Evolutionary conservation across 805 yeast genomes (phyloP).

Genomic region (Blastobotrys parvus): DNA sequence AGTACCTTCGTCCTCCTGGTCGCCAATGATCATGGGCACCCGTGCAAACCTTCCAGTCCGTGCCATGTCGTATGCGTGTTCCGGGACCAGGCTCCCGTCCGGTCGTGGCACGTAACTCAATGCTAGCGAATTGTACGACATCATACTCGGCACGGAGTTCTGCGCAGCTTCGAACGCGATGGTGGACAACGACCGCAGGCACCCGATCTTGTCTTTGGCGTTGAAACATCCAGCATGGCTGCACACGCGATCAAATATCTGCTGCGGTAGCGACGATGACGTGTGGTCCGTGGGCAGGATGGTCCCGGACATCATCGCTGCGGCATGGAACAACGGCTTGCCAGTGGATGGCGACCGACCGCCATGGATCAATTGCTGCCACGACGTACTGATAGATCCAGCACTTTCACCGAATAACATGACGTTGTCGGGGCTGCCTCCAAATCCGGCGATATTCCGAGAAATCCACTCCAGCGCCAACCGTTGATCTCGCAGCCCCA

Average conservation of each 20-base stretch:
- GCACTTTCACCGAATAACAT: slow-evolving; percentile 34
- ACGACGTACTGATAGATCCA: slow-evolving; percentile 22
- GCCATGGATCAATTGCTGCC: slow-evolving; percentile 7
- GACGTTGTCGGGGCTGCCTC: slow-evolving; percentile 30
- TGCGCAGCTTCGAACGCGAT: slow-evolving; percentile 8
- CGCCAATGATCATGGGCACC: slow-evolving; percentile 14
- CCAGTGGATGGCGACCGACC: slow-evolving; percentile 7
- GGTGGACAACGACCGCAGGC: slow-evolving; percentile 9
- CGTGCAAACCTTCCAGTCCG: slow-evolving; percentile 6
- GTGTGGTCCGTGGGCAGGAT: slow-evolving; percentile 4
- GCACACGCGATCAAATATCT: slow-evolving; percentile 8
- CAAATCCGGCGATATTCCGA: slow-evolving; percentile 29
- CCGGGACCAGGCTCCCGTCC: slow-evolving; percentile 4
- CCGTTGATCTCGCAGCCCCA: slow-evolving; percentile 32
- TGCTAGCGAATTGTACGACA: slow-evolving; percentile 5
- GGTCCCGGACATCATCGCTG: slow-evolving; percentile 15
- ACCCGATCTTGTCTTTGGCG: slow-evolving; percentile 3
- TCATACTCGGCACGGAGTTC: slow-evolving; percentile 1
- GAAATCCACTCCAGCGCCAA: slow-evolving; percentile 30
- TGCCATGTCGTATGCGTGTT: slow-evolving; percentile 6
- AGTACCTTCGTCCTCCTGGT: slow-evolving; percentile 17
- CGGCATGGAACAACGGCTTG: slow-evolving; percentile 12
- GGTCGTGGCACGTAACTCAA: slow-evolving; percentile 11
- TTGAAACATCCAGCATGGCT: slow-evolving; percentile 6
- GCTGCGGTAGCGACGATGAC: slow-evolving; percentile 3